Conservation (phyloP, 2,329 filamentous ascomycete genomes). For the Diaporthe citriasiana region DNA sequence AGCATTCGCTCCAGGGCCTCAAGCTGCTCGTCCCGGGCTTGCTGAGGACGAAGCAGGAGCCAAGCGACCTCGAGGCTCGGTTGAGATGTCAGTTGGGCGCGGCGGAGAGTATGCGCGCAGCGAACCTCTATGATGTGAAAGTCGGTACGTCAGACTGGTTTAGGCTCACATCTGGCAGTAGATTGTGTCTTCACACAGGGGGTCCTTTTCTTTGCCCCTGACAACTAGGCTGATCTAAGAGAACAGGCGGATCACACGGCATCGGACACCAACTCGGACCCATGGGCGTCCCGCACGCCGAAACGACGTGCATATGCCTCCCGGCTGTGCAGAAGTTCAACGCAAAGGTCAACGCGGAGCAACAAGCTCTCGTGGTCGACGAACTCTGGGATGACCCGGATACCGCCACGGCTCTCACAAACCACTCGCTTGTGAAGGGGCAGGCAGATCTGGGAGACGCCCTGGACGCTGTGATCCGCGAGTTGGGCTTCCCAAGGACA, state of each 20-base stretch:
- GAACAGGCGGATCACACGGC: slow-evolving; percentile 50
- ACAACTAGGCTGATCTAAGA: not conserved
- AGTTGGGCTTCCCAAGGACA: slow-evolving; percentile 64
- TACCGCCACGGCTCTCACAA: slow-evolving; percentile 52
- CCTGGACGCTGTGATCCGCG: slow-evolving; percentile 61
- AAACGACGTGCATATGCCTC: slow-evolving; percentile 68
- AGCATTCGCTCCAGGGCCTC: slow-evolving; percentile 56
- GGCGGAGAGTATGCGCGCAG: slow-evolving; percentile 61
- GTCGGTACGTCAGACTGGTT: slow-evolving; percentile 43
- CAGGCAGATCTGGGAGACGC: slow-evolving; percentile 61
- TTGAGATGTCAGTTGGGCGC: slow-evolving; percentile 61
- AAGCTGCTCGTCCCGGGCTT: slow-evolving; percentile 56
- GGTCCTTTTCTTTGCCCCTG: slow-evolving; percentile 27
- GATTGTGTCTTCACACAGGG: not conserved
- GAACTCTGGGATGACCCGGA: slow-evolving; percentile 54
- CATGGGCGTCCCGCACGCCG: slow-evolving; percentile 53
- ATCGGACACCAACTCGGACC: slow-evolving; percentile 58
- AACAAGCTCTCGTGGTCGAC: slow-evolving; percentile 55
- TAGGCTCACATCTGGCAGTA: not conserved
- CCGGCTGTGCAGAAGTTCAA: slow-evolving; percentile 68
- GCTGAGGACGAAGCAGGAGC: slow-evolving; percentile 54
- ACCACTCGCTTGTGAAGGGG: slow-evolving; percentile 46
- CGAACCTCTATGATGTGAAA: slow-evolving; percentile 53
- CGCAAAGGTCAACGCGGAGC: slow-evolving; percentile 53
- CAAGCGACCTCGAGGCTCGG: slow-evolving; percentile 55